phyloP scores from a whole-genome alignment of 1,284 basidiomycete genomes.

The Mycena sp. region DNA sequence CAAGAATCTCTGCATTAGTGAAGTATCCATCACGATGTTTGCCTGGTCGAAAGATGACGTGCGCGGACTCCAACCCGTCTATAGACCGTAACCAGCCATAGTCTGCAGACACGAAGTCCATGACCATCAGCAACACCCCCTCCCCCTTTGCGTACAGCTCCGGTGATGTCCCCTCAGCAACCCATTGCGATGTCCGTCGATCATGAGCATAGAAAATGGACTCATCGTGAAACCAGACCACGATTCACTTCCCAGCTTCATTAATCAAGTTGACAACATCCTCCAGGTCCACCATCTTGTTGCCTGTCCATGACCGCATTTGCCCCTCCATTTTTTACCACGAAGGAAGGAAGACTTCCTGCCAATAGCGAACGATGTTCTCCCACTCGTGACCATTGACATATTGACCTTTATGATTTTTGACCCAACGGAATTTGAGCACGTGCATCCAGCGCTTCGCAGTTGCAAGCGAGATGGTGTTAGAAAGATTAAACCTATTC shows the following conservation, averaged over 20 bases:
- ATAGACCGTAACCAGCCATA: slow-evolving; percentile 46
- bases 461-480: neutral
- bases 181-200: slow-evolving; percentile 38
- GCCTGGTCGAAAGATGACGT: slow-evolving; percentile 38
- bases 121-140: slow-evolving; percentile 52
- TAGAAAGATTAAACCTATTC: slow-evolving; percentile 3
- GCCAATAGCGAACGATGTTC: neutral
- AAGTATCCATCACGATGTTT: slow-evolving; percentile 44
- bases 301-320: neutral
- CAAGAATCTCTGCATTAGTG: too few relatives aligned
- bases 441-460: slow-evolving; percentile 8
- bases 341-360: too few relatives aligned
- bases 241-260: slow-evolving; percentile 1
- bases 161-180: slow-evolving; percentile 38
- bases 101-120: slow-evolving; percentile 54
- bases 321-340: slow-evolving; percentile 1
- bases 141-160: slow-evolving; percentile 48
- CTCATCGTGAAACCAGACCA: slow-evolving; percentile 40
- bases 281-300: neutral
- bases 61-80: slow-evolving; percentile 15
- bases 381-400: slow-evolving; percentile 14
- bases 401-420: slow-evolving; percentile 35
- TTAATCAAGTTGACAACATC: neutral
- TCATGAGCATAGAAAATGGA: too few relatives aligned
- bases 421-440: too few relatives aligned